Conservation (phyloP, 2,329 filamentous ascomycete genomes). For the Aspergillus pseudoviridinutans region DNA sequence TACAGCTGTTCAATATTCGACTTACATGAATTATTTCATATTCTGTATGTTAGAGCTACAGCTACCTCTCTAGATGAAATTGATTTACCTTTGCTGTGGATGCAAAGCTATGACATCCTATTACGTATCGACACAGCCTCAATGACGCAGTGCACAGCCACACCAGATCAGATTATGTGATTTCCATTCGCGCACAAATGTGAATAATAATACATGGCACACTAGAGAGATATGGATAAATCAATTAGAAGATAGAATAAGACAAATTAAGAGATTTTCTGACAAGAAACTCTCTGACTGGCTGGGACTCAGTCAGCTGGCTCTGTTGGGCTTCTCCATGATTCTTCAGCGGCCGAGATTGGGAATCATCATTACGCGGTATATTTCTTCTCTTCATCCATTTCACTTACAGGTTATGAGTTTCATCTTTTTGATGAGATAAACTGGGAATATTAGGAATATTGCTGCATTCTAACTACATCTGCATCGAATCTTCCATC, state of each 20-base stretch:
- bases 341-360: not conserved
- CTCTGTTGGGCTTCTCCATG: not conserved
- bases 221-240: not conserved
- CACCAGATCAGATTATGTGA: not conserved
- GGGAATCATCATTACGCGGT: not conserved
- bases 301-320: not conserved
- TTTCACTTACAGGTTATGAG: not conserved
- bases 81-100: too few relatives aligned
- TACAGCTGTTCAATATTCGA: not conserved
- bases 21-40: too few relatives aligned
- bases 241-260: not conserved
- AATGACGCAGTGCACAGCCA: constrained; percentile 7
- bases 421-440: not conserved
- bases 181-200: not conserved
- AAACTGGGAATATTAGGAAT: not conserved
- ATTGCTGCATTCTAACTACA: not conserved
- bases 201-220: not conserved
- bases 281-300: not conserved
- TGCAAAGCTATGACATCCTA: not conserved
- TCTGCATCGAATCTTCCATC: not conserved
- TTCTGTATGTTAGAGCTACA: too few relatives aligned
- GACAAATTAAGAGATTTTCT: too few relatives aligned
- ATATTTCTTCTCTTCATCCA: not conserved
- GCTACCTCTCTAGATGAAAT: too few relatives aligned
- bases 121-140: not conserved